These are phyloP conservation scores for Arthrobotrys musiformis DNA, from an alignment of 2,329 filamentous ascomycete species.

Conservation along the genomic window DNA sequence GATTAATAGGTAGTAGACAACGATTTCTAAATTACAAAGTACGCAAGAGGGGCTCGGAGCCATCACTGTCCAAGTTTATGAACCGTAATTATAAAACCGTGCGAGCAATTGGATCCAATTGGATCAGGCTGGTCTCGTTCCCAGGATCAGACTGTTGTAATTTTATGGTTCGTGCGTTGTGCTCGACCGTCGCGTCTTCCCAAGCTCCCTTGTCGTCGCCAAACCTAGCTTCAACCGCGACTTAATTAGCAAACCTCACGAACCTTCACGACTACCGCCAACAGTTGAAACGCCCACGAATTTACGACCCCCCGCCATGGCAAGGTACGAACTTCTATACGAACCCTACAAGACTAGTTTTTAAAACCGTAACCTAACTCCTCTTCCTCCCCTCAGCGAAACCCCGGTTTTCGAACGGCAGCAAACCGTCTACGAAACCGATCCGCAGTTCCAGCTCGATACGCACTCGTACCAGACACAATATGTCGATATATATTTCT, in stretches of 20 bases:
- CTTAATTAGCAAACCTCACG: not conserved
- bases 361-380: not conserved
- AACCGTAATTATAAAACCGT: no score
- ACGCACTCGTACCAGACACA: constrained; percentile 87
- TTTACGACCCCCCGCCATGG: constrained; percentile 13
- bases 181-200: constrained; percentile 39
- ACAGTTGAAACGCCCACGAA: not conserved
- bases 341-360: no score
- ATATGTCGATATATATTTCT: constrained; percentile 97
- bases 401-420: constrained; percentile 36
- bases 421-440: constrained; percentile 53
- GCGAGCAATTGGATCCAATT: no score
- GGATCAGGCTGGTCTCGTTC: no score
- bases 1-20: no score
- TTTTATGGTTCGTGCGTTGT: constrained; percentile 18
- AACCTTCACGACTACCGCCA: not conserved
- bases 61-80: no score
- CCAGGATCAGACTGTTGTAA: not conserved
- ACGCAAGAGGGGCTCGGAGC: no score
- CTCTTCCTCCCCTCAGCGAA: constrained; percentile 19
- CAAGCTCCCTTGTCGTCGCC: not conserved
- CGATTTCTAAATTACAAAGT: no score
- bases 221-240: constrained; percentile 13
- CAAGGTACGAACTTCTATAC: constrained; percentile 23
- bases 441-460: constrained; percentile 60